Evolutionary conservation across 148 eudicot species (phyloP), one percentile per base, ranked within the genome.

Genomic region (Fagopyrum esculentum): DNA sequence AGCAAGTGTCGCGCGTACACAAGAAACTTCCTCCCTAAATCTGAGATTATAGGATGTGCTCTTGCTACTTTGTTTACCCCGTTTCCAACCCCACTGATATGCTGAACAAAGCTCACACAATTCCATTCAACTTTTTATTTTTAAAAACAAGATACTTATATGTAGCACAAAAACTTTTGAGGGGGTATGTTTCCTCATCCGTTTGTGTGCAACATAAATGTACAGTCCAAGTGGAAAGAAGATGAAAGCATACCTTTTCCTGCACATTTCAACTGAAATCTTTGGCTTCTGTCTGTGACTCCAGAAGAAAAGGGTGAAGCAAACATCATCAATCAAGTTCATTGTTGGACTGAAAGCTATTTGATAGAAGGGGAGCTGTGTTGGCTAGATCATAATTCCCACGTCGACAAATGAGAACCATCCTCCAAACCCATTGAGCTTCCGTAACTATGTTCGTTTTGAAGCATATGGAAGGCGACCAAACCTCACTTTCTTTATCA

Each of bases 81-180:
- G 72, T 70, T 64, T 83, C 60, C 73, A 61, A 73, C 76, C 71
- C 19, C 70, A 50, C 6, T 73, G 63, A 61, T 2, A 73, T 46
- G 75, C 85, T 85, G 83, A 61, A 78, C 3, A 83, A 77, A 73
- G 22, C 72, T 81, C 68, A 82, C 76, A 80, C 26, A 29, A 77
- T 64, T 78, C 45, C 50, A 72, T 78, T 40, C 47, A 13, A 50
- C 5, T 11, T 1, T 71, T 3, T n/a, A n/a, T n/a, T n/a, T n/a
- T n/a, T n/a, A n/a, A n/a, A n/a, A n/a, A n/a, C n/a, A n/a, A n/a
- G n/a, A n/a, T n/a, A n/a, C n/a, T n/a, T n/a, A n/a, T n/a, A n/a
- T n/a, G n/a, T n/a, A n/a, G n/a, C n/a, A n/a, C n/a, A n/a, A n/a
- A n/a, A n/a, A n/a, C n/a, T n/a, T n/a, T n/a, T n/a, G n/a, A n/a